Evolutionary conservation across 192 early-diverging fungal species (phyloP).

Genomic region (Podila verticillata): DNA sequence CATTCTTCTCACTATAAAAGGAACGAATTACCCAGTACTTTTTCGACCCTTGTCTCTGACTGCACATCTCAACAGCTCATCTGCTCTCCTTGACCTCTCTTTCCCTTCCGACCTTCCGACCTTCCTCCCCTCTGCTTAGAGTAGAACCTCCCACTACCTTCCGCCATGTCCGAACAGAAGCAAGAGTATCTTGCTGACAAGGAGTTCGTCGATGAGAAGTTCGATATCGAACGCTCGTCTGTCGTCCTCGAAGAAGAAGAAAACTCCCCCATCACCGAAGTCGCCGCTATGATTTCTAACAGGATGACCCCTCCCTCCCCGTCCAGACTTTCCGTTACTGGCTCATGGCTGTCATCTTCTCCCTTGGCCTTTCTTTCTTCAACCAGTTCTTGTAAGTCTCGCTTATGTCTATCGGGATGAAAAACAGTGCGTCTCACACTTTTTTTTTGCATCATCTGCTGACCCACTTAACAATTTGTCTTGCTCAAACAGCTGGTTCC

Average conservation of each 20-base stretch:
- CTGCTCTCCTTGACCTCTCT: neutral
- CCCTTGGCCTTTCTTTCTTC: too few relatives aligned
- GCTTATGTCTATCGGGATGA: too few relatives aligned
- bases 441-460: too few relatives aligned
- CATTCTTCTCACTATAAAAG: too few relatives aligned
- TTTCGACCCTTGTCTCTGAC: slow-evolving; percentile 7
- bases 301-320: slow-evolving; percentile 57
- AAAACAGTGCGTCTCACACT: too few relatives aligned
- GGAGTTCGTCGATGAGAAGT: slow-evolving; percentile 24
- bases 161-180: slow-evolving; percentile 11
- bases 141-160: too few relatives aligned
- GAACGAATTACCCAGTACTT: too few relatives aligned
- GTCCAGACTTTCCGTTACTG: slow-evolving; percentile 61
- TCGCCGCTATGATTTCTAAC: slow-evolving; percentile 46
- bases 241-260: slow-evolving; percentile 32
- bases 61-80: slow-evolving; percentile 6
- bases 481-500: slow-evolving; percentile 50
- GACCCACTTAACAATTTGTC: too few relatives aligned
- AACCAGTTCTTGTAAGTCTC: too few relatives aligned
- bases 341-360: slow-evolving; percentile 21
- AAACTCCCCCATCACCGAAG: slow-evolving; percentile 49
- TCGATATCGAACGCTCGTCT: slow-evolving; percentile 28
- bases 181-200: slow-evolving; percentile 17
- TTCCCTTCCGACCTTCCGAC: too few relatives aligned
- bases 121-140: too few relatives aligned